Evolutionary conservation across 108 stramenopile genomes (phyloP), one percentile per base, ranked within the genome.

Genomic region (Nitzschia putrida): DNA sequence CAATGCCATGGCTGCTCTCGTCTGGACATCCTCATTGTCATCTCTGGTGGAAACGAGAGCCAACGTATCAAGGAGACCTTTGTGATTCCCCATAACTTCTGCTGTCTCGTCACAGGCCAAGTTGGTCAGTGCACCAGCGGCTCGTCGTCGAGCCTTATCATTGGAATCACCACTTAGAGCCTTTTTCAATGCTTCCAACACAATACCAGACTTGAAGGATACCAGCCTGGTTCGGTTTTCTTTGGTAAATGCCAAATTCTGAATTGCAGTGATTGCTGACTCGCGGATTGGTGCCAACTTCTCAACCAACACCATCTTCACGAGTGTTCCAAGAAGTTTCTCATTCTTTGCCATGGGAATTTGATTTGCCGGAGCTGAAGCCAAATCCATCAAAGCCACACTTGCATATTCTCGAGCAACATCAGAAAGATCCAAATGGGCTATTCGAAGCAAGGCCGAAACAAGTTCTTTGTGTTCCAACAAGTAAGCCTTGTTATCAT

Each of bases 61-160:
- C 51, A 93, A 64, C 0, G 85, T 78, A 18, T 86, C 71, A 5
- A 93, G 73, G 7, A 93, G 65, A 44, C 85, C 88, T n/a, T 83
- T 80, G 78, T 93, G 87, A 49, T 54, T 78, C 25, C 86, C 89
- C 85, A 93, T 90, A 11, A 65, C 44, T 20, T 86, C 79, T 12
- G 86, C 86, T 8, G 89, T 93, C 59, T 89, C 88, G 18, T 90
- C 85, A 59, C 92, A 91, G 0, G 85, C 92, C 26, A 93, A 68
- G 68, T 93, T 93, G 0, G 92, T 93, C 52, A 93, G 47, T 3
- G 89, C 92, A 8, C 92, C 92, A 21, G 92, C 89, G 14, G 89
- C 79, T 42, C 92, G 75, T 6, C 92, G 72, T 9, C 89, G 68
- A 14, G 88, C 79, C 76, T 93, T 93, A 20, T 87, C 90, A 41